Conservation (phyloP, 139 green algal species). For the Deuterostichococcus epilithicus region DNA sequence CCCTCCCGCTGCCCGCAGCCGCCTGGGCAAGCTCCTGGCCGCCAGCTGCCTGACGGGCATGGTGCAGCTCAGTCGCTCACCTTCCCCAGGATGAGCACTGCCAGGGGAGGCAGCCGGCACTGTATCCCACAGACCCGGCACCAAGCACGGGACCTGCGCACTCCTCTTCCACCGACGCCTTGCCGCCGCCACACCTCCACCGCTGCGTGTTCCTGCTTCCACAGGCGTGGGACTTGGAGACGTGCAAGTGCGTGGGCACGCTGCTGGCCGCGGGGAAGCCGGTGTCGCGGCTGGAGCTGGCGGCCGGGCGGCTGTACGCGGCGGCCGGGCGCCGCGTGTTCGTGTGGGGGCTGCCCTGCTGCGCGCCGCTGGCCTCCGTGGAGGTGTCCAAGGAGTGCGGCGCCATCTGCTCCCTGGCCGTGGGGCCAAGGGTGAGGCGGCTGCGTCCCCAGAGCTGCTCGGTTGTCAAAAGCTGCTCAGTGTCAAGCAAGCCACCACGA, state of each 20-base stretch:
- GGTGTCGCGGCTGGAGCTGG: conserved; percentile 56
- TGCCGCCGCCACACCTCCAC: neutral
- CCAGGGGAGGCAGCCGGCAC: too few species aligned
- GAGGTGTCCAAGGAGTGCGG: conserved; percentile 26
- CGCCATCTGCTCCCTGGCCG: conserved; percentile 28
- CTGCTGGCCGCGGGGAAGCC: conserved; percentile 67
- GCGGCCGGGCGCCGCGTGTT: conserved; percentile 64
- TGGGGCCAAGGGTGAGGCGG: conserved; percentile 25
- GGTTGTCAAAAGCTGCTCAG: too few species aligned
- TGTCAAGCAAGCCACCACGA: too few species aligned
- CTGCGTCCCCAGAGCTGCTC: too few species aligned
- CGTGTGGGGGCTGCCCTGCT: conserved; percentile 65
- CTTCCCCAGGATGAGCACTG: too few species aligned
- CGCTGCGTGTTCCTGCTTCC: neutral
- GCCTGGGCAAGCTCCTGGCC: too few species aligned
- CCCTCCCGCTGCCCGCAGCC: neutral
- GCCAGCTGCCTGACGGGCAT: too few species aligned
- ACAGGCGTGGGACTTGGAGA: conserved; percentile 66
- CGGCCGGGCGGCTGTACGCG: conserved; percentile 43
- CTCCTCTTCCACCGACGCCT: too few species aligned
- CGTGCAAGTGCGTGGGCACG: conserved; percentile 33
- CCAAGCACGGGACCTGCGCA: too few species aligned
- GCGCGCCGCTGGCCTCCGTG: conserved; percentile 30
- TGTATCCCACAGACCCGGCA: too few species aligned
- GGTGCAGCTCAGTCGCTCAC: too few species aligned